A percentile compares a stretch with the other conserved stretches of the same genome.
These are phyloP conservation scores for Penicillium sp. DNA, from an alignment of 2,329 filamentous ascomycete genomes.

Conservation along the genomic window DNA sequence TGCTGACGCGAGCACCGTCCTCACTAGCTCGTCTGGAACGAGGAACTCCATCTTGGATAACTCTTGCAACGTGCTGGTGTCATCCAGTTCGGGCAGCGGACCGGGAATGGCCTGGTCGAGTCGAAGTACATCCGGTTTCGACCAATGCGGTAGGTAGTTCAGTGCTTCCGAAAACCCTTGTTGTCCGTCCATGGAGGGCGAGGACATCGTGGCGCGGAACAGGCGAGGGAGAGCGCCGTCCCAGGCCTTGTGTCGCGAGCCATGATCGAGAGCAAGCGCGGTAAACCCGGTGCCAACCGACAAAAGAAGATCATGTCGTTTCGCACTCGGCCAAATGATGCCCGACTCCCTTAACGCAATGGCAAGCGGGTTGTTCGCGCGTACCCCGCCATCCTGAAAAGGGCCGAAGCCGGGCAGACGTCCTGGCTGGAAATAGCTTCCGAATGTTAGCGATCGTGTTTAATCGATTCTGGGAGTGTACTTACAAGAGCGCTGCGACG, in stretches of 20 bases:
- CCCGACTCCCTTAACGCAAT: constrained; percentile 19
- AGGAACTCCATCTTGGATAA: not conserved
- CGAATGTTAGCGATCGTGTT: not conserved
- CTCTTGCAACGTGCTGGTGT: not conserved
- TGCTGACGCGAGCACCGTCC: not conserved
- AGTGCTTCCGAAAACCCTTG: not conserved
- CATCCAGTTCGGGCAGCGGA: not conserved
- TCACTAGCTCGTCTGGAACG: not conserved
- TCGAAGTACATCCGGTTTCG: not conserved
- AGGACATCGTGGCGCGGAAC: not conserved
- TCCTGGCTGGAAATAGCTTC: constrained; percentile 21
- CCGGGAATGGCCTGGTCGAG: not conserved
- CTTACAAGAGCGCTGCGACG: constrained; percentile 23
- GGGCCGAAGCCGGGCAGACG: constrained; percentile 10
- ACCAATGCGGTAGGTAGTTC: not conserved
- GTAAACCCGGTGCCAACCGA: constrained; percentile 19
- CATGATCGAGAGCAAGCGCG: not conserved
- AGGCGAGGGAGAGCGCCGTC: not conserved
- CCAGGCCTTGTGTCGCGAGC: not conserved
- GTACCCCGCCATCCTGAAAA: constrained; percentile 11
- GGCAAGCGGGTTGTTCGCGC: constrained; percentile 24
- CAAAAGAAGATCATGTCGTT: constrained; percentile 19
- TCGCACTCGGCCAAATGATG: constrained; percentile 20
- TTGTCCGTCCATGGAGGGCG: not conserved
- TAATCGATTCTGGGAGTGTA: not conserved